Evolutionary conservation across 371 early-diverging fungal genomes (phyloP), one percentile per base, ranked within the genome.

Genomic region (Umbelopsis sp.): DNA sequence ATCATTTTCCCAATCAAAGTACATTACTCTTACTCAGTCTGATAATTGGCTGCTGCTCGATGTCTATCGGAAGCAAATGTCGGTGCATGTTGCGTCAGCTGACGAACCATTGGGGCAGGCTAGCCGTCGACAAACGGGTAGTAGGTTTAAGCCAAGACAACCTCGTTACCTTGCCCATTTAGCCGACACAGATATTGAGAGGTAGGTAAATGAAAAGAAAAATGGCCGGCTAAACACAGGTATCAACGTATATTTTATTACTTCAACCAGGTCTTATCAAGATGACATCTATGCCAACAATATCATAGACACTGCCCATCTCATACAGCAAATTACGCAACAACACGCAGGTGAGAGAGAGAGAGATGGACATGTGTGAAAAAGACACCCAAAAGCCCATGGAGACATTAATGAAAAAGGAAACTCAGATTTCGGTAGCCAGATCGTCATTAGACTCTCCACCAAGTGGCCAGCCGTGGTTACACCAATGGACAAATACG

Each of bases 281-380:
- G 80, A 82, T 35, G 71, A 69, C 48, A 72, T 76, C 44, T 80
- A 80, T 41, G 71, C 72, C 6, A 73, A 82, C 20, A 80, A 82
- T 53, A 78, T 82, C 29, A 67, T 74, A 25, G 70, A 76, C 38
- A 80, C 82, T n/a, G 77, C 79, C 3, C 38, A 67, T 3, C 46
- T 82, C 18, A 77, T 82, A 63, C 68, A 63, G 24, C 67, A 71
- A n/a, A 74, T 66, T 48, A 46, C 67, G 10, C 69, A 72, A n/a
- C 63, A 66, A 14, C 66, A 63, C 29, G 46, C 41, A 10, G 37
- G 63, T 6, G 32, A 41, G 41, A 41, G 64, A 10, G 32, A 41
- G 41, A 41, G 64, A 10, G 9, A 63, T 44, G 73, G 73, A 69
- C 72, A 69, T 25, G 14, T 45, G 52, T 22, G 29, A 18, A 29